Evolutionary conservation across 2,329 filamentous ascomycete genomes (phyloP).

Genomic region (Botrytis fabae): DNA sequence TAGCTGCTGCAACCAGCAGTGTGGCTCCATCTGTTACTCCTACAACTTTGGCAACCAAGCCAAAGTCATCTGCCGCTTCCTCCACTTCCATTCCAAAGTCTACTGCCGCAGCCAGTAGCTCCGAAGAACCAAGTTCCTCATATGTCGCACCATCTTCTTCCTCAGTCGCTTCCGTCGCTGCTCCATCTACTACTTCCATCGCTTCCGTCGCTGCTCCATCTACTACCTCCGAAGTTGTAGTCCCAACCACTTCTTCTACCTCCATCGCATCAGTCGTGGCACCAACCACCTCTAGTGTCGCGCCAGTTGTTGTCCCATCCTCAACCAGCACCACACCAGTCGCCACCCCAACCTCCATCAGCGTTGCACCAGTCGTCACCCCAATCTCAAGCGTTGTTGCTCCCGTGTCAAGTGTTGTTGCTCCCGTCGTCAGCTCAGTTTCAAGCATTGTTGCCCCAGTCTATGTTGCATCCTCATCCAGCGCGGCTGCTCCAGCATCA

Average conservation of each 20-base stretch:
- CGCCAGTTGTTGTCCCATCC: constrained; percentile 26
- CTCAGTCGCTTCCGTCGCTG: constrained; percentile 3
- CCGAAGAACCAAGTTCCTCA: background rate
- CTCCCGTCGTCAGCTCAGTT: constrained; percentile 23
- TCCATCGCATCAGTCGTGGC: constrained; percentile 24
- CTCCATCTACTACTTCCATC: constrained; percentile 11
- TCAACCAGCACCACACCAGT: constrained; percentile 31
- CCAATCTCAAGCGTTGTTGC: constrained; percentile 26
- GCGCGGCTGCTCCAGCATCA: constrained; percentile 25
- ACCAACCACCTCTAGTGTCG: constrained; percentile 31
- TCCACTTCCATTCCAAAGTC: constrained; percentile 23
- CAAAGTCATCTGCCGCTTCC: constrained; percentile 32
- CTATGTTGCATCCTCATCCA: constrained; percentile 25
- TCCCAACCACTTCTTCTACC: constrained; percentile 19
- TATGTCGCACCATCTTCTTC: constrained; percentile 18
- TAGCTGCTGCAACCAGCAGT: constrained; percentile 17
- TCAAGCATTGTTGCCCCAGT: background rate
- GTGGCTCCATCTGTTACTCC: constrained; percentile 19
- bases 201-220: constrained; percentile 12
- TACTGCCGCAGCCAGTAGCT: constrained; percentile 9
- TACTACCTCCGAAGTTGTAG: background rate
- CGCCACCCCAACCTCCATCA: constrained; percentile 29
- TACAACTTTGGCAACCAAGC: constrained; percentile 25
- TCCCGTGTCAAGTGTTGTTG: constrained; percentile 26
- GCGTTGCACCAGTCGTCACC: constrained; percentile 27